Conservation (phyloP, 2,329 filamentous ascomycete genomes). For the Colletotrichum caudatum region DNA sequence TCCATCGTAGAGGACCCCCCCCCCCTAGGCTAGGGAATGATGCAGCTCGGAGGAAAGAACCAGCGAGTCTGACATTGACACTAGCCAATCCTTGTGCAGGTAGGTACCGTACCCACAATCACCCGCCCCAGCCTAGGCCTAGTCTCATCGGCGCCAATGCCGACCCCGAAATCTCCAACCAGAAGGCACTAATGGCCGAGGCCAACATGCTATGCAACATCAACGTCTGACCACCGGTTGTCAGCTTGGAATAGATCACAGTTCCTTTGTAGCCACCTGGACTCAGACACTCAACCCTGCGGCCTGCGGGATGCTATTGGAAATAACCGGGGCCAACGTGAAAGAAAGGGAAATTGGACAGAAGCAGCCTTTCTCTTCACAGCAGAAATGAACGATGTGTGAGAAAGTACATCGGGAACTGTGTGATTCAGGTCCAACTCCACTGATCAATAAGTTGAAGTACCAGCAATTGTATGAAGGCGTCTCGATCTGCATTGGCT, state of each 20-base stretch:
- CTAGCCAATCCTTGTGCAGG: background rate
- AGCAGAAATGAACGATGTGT: background rate
- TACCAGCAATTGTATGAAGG: background rate
- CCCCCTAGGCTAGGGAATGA: background rate
- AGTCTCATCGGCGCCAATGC: conserved; percentile 24
- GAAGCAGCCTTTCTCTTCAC: background rate
- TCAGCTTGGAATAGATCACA: background rate
- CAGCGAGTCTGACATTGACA: conserved; percentile 31
- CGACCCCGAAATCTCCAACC: conserved; percentile 1
- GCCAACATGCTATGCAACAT: background rate
- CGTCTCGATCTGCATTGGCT: background rate
- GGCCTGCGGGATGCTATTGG: background rate
- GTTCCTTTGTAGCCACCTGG: too few species aligned
- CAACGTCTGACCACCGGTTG: background rate
- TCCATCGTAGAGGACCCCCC: background rate
- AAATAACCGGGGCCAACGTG: background rate
- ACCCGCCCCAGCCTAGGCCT: conserved; percentile 17
- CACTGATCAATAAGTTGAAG: background rate
- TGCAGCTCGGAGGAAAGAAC: conserved; percentile 28
- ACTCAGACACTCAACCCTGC: too few species aligned
- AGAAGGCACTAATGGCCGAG: background rate
- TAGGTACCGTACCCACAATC: conserved; percentile 22
- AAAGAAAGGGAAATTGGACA: background rate
- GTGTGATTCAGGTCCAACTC: background rate
- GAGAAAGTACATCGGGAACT: conserved; percentile 22